Evolutionary conservation across 1,284 basidiomycete species (phyloP).

Genomic region (Trichosporon sp.): DNA sequence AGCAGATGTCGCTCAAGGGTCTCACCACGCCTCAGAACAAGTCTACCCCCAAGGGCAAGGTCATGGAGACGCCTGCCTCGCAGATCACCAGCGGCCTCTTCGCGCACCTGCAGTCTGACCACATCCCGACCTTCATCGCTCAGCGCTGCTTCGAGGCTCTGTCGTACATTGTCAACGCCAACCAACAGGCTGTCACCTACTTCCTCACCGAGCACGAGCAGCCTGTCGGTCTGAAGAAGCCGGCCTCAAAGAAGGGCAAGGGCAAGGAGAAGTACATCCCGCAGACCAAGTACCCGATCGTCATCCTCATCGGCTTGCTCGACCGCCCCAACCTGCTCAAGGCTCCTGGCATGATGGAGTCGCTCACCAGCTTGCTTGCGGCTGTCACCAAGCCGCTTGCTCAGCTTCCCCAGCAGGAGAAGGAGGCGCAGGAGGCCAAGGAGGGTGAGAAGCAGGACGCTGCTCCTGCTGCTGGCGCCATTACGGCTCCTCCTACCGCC

Average conservation of each 20-base stretch:
- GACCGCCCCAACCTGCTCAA: slow-evolving; percentile 77
- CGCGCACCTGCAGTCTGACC: slow-evolving; percentile 66
- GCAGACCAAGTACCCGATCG: slow-evolving; percentile 82
- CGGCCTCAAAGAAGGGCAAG: slow-evolving; percentile 74
- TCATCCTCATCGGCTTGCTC: slow-evolving; percentile 74
- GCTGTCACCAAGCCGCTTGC: slow-evolving; percentile 76
- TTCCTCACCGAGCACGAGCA: slow-evolving; percentile 93
- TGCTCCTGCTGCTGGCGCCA: background rate
- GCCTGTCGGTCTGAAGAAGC: slow-evolving; percentile 64
- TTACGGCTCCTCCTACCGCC: background rate
- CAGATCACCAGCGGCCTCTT: slow-evolving; percentile 54
- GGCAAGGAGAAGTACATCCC: slow-evolving; percentile 79
- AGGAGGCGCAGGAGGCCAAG: slow-evolving; percentile 6
- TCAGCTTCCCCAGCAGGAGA: slow-evolving; percentile 7
- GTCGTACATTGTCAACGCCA: slow-evolving; percentile 73
- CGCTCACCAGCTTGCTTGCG: slow-evolving; percentile 75
- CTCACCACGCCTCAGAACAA: slow-evolving; percentile 59
- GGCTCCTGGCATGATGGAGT: slow-evolving; percentile 84
- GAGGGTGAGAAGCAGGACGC: slow-evolving; percentile 3
- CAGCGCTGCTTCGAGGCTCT: slow-evolving; percentile 88
- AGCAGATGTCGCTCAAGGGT: slow-evolving; percentile 76
- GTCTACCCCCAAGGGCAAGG: slow-evolving; percentile 54
- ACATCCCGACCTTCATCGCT: slow-evolving; percentile 82
- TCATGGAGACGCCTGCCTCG: slow-evolving; percentile 44
- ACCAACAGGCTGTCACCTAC: slow-evolving; percentile 76